Evolutionary conservation across 768 basidiomycete genomes (phyloP), one percentile per base, ranked within the genome.

Genomic region (Pisolithus tinctorius): DNA sequence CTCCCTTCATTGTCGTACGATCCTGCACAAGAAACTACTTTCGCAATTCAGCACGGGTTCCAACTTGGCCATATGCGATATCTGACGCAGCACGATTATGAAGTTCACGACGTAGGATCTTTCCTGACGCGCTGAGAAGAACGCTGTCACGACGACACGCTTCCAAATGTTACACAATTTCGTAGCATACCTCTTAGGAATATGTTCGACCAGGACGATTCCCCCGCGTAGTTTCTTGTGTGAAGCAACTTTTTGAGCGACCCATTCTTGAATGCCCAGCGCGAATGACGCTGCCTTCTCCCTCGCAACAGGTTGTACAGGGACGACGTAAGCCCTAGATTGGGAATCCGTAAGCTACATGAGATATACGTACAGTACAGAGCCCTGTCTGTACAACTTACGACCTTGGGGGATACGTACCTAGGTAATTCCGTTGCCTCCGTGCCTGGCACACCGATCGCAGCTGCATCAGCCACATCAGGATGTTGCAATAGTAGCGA

Each of bases 371-470:
- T 34, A 13, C 2, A 2, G 3, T 11, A 34, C 31, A 13, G 31
- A 34, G 31, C n/a, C 31, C 31, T 13, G 3, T 13, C 13, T 34
- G 4, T 4, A 34, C 9, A 8, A 4, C 3, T 31, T n/a, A n/a
- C n/a, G n/a, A n/a, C n/a, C n/a, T n/a, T n/a, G n/a, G n/a, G n/a
- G n/a, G 31, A 31, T n/a, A 44, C 17, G 13, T 25, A 83, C 82
- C 86, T 78, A 1, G 91, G 93, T 4, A 91, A 72, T 65, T 95
- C 93, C 0, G 93, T 90, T 3, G 83, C 85, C 57, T 90, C 74
- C 5, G 74, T 73, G 55, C 75, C 78, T 5, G 82, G 74, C 1
- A 93, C 69, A 1, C 91, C 89, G 50, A 93, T 84, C 17, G 94
- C 92, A 10, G 83, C 91, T 1, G 76, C 78, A 59, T 96, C 93